phyloP scores from a whole-genome alignment of 805 yeast genomes.

The Myxozyma neotropica region DNA sequence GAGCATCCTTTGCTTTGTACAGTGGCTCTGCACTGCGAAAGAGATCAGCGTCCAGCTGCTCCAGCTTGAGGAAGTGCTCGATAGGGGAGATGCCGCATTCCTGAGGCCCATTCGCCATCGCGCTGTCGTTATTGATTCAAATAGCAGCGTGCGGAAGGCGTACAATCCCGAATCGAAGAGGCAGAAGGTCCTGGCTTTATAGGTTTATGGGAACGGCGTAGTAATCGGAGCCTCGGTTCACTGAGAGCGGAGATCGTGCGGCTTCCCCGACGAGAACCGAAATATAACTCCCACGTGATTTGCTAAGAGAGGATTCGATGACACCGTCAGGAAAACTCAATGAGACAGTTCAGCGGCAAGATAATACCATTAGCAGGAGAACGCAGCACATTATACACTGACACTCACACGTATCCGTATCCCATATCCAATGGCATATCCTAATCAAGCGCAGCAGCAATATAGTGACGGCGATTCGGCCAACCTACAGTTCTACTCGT shows the following conservation, averaged over 20 bases:
- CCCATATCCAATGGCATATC: constrained; percentile 5
- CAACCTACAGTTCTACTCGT: constrained; percentile 41
- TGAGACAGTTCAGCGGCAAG: neutral
- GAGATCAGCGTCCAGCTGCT: constrained; percentile 34
- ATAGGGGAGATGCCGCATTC: no score
- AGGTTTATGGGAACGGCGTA: no score
- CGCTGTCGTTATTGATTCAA: no score
- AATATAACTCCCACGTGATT: neutral
- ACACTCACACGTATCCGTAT: no score
- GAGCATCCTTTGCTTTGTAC: constrained; percentile 30
- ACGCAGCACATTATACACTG: neutral
- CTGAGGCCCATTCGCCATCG: no score
- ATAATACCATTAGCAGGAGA: no score
- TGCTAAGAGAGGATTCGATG: neutral
- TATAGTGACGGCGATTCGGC: constrained; percentile 6
- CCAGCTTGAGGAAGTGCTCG: constrained; percentile 33
- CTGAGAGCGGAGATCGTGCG: constrained; percentile 2
- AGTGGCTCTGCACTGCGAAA: constrained; percentile 30
- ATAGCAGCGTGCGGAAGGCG: no score
- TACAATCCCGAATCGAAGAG: no score
- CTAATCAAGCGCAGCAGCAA: neutral
- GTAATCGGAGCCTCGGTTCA: no score
- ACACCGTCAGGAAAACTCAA: neutral
- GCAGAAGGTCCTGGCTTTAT: no score
- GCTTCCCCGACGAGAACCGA: constrained; percentile 1